Evolutionary conservation across 1,139 yeast species (phyloP).

Genomic region (Lodderomyces parapsilosis): DNA sequence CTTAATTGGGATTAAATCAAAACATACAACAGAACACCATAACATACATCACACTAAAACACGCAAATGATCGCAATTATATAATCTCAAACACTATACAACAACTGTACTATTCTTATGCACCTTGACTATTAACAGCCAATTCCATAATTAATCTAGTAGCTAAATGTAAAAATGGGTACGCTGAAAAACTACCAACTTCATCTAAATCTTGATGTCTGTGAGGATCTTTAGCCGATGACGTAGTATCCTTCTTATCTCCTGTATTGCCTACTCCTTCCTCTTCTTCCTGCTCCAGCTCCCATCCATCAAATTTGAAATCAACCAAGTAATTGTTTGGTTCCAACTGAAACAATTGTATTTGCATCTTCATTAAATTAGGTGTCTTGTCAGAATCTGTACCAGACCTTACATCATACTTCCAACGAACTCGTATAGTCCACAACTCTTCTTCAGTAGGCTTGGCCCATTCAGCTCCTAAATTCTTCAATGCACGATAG

Average conservation of each 20-base stretch:
- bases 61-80: not conserved
- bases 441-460: slow-evolving; percentile 92
- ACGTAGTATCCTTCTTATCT: not conserved
- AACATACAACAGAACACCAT: too few species aligned
- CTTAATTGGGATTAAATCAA: slow-evolving; percentile 6
- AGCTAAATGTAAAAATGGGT: slow-evolving; percentile 90
- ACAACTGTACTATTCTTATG: slow-evolving; percentile 8
- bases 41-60: not conserved
- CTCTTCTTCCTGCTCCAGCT: slow-evolving; percentile 20
- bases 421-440: slow-evolving; percentile 98
- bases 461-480: slow-evolving; percentile 97
- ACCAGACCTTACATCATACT: slow-evolving; percentile 56
- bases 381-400: slow-evolving; percentile 28
- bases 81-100: not conserved
- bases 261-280: not conserved
- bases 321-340: slow-evolving; percentile 95
- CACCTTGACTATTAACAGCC: slow-evolving; percentile 68
- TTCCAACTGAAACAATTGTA: slow-evolving; percentile 91
- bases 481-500: slow-evolving; percentile 85
- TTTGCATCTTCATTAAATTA: slow-evolving; percentile 88
- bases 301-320: slow-evolving; percentile 98
- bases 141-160: slow-evolving; percentile 93
- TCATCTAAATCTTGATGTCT: slow-evolving; percentile 56
- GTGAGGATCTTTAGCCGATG: not conserved
- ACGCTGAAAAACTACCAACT: slow-evolving; percentile 84